phyloP scores from a whole-genome alignment of 2,329 filamentous ascomycete species.

The Colletotrichum incanum region DNA sequence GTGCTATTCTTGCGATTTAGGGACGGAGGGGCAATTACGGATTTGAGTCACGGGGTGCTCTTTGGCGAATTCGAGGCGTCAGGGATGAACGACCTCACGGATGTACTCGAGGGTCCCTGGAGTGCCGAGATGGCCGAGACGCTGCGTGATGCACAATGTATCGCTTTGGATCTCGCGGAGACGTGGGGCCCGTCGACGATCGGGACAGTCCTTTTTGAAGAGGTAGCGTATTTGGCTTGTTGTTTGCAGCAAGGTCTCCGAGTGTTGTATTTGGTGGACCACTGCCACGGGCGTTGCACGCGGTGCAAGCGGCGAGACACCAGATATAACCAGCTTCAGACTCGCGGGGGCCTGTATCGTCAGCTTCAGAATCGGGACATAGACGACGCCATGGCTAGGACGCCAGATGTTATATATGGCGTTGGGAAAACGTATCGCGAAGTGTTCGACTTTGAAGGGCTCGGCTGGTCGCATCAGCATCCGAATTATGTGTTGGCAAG shows the following conservation, averaged over 20 bases:
- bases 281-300: slow-evolving; percentile 47
- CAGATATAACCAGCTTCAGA: slow-evolving; percentile 42
- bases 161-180: slow-evolving; percentile 51
- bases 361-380: slow-evolving; percentile 44
- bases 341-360: slow-evolving; percentile 45
- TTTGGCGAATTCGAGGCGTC: slow-evolving; percentile 36
- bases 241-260: slow-evolving; percentile 50
- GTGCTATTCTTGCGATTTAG: slow-evolving; percentile 50
- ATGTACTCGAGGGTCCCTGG: slow-evolving; percentile 50
- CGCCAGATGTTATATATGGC: slow-evolving; percentile 50
- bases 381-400: slow-evolving; percentile 41
- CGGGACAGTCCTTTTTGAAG: slow-evolving; percentile 46
- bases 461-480: slow-evolving; percentile 52
- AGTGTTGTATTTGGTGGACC: slow-evolving; percentile 52
- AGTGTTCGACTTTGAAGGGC: slow-evolving; percentile 50
- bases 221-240: slow-evolving; percentile 50
- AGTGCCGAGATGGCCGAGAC: slow-evolving; percentile 48
- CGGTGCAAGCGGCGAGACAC: slow-evolving; percentile 42
- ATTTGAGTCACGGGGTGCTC: slow-evolving; percentile 25
- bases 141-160: slow-evolving; percentile 45
- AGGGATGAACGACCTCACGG: slow-evolving; percentile 33
- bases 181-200: slow-evolving; percentile 43
- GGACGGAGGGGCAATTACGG: slow-evolving; percentile 39
- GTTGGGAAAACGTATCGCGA: slow-evolving; percentile 52
- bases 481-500: slow-evolving; percentile 51